phyloP scores from a whole-genome alignment of 208 protist genomes.

The Crithidia bombi region DNA sequence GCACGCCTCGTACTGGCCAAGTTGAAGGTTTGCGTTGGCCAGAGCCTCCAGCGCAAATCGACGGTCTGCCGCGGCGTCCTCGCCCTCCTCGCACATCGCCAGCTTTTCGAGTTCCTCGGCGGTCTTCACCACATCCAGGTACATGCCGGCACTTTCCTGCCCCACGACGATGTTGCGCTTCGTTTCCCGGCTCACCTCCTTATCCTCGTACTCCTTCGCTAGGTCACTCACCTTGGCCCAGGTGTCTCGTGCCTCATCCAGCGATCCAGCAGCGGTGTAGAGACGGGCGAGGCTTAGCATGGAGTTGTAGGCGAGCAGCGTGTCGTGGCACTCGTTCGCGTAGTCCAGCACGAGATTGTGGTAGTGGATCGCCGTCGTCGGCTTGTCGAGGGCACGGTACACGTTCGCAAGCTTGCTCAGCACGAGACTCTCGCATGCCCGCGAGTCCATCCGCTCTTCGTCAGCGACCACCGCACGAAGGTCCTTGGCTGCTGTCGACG shows the following conservation, averaged over 20 bases:
- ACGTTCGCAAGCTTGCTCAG: slow-evolving; percentile 79
- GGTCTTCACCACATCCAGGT: slow-evolving; percentile 65
- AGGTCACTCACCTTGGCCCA: slow-evolving; percentile 85
- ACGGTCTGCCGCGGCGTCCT: slow-evolving; percentile 66
- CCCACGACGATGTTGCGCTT: slow-evolving; percentile 82
- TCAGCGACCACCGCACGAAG: slow-evolving; percentile 53
- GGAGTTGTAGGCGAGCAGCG: slow-evolving; percentile 79
- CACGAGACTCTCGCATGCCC: slow-evolving; percentile 63
- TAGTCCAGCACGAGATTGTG: slow-evolving; percentile 76
- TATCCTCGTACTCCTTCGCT: slow-evolving; percentile 84
- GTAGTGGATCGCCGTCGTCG: slow-evolving; percentile 78
- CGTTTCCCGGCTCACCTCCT: slow-evolving; percentile 84
- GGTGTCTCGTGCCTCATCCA: slow-evolving; percentile 59
- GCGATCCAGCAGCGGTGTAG: slow-evolving; percentile 54
- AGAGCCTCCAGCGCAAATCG: slow-evolving; percentile 84
- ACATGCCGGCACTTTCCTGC: slow-evolving; percentile 70
- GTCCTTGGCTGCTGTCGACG: slow-evolving; percentile 36
- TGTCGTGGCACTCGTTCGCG: slow-evolving; percentile 63
- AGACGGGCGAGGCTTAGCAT: slow-evolving; percentile 79
- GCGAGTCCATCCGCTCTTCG: slow-evolving; percentile 59
- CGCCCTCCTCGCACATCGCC: slow-evolving; percentile 64
- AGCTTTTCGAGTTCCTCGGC: slow-evolving; percentile 76
- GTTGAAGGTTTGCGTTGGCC: slow-evolving; percentile 80
- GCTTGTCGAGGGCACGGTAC: slow-evolving; percentile 76
- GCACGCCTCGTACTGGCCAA: slow-evolving; percentile 82